Percentiles rank a stretch among this genome's conserved stretches.
Evolutionary conservation across 176 grass and related monocot genomes (phyloP).

Genomic region (Oryza longistaminata): DNA sequence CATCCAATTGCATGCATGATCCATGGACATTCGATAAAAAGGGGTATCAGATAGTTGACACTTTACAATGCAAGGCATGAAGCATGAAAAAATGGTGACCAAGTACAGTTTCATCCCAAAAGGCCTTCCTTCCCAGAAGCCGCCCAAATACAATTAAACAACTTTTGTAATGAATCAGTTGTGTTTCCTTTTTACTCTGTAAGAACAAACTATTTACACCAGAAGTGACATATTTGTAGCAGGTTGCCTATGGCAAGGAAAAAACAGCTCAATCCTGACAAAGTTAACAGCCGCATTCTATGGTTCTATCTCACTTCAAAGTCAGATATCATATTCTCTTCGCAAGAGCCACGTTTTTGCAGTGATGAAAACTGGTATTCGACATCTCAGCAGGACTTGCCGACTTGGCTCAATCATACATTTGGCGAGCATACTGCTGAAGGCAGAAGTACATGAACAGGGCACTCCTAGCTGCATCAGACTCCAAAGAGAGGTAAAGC

Average conservation of each 20-base stretch:
- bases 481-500: slow-evolving; percentile 68
- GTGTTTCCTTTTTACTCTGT: slow-evolving; percentile 30
- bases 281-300: slow-evolving; percentile 19
- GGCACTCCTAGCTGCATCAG: slow-evolving; percentile 28
- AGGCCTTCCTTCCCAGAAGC: background rate
- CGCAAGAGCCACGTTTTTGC: background rate
- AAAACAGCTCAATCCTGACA: background rate
- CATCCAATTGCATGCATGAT: background rate
- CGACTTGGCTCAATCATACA: background rate
- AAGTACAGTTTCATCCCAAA: background rate
- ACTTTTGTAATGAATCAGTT: background rate
- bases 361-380: background rate
- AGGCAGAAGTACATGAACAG: background rate
- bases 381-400: slow-evolving; percentile 6
- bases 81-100: background rate
- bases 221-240: slow-evolving; percentile 7
- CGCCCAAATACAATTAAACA: background rate
- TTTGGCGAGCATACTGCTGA: background rate
- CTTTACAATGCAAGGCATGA: background rate
- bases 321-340: background rate
- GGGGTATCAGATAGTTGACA: background rate
- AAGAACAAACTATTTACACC: slow-evolving; percentile 39
- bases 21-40: too few relatives aligned
- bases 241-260: background rate
- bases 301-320: background rate